Conservation (phyloP, 2,329 filamentous ascomycete species). For the Tolypocladium paradoxum region DNA sequence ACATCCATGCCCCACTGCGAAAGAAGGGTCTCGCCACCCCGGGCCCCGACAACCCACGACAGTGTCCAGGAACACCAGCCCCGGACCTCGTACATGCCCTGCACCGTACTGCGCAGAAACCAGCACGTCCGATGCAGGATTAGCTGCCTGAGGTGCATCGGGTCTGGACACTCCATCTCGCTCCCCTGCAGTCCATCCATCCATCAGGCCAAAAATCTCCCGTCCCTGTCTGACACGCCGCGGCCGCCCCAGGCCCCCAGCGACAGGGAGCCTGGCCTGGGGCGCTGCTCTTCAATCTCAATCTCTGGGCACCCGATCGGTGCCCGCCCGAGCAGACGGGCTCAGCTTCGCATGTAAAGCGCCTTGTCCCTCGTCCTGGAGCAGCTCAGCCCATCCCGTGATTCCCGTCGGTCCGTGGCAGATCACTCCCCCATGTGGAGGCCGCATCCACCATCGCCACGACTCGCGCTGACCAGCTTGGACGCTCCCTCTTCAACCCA, state of each 20-base stretch:
- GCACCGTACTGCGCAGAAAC: background rate
- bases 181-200: background rate
- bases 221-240: constrained; percentile 8
- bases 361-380: background rate
- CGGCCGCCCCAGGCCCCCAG: no score
- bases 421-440: constrained; percentile 1
- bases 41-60: no score
- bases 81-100: background rate
- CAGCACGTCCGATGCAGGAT: background rate
- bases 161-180: background rate
- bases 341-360: background rate
- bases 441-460: background rate
- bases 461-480: background rate
- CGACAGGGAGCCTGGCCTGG: background rate
- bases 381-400: background rate
- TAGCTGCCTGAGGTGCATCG: background rate
- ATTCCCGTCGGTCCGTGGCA: background rate
- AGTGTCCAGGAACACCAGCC: background rate
- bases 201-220: constrained; percentile 3
- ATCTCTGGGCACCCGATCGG: constrained; percentile 2
- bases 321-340: background rate
- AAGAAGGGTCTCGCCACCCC: no score
- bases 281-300: background rate
- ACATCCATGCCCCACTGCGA: background rate
- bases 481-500: background rate